These are phyloP conservation scores for Xylariomycetidae sp. DNA, from an alignment of 2,329 filamentous ascomycete species.

Conservation along the genomic window DNA sequence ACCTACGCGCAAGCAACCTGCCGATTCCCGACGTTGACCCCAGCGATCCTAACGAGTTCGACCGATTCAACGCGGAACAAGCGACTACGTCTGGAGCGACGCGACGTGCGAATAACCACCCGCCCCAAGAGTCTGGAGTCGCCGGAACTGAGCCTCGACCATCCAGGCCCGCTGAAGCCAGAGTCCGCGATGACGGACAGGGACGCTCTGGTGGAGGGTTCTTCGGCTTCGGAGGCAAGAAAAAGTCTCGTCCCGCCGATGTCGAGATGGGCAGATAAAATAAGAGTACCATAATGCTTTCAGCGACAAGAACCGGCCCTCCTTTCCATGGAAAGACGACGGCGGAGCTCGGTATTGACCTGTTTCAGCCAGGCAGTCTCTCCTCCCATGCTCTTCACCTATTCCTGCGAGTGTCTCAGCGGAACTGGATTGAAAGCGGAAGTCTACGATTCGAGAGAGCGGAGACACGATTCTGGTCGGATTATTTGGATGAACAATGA, in stretches of 20 bases:
- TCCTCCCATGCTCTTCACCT: too few species aligned
- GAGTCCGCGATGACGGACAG: conserved; percentile 17
- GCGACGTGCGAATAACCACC: conserved; percentile 4
- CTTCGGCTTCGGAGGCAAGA: conserved; percentile 27
- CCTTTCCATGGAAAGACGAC: conserved; percentile 10
- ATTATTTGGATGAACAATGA: too few species aligned
- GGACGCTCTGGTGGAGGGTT: conserved; percentile 17
- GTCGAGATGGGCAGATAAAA: conserved; percentile 18
- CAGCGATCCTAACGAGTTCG: conserved; percentile 47
- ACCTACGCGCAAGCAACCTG: conserved; percentile 40
- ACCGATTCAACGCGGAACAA: conserved; percentile 28
- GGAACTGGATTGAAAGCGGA: too few species aligned
- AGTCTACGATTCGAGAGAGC: too few species aligned
- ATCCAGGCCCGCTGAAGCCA: conserved; percentile 18
- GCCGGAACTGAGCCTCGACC: conserved; percentile 6
- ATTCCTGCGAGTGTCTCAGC: too few species aligned
- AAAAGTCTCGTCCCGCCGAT: conserved; percentile 23
- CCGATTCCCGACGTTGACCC: conserved; percentile 44
- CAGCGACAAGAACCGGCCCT: conserved; percentile 8
- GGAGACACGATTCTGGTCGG: too few species aligned
- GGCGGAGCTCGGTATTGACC: too few species aligned
- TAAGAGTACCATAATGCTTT: too few species aligned
- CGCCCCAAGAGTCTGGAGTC: conserved; percentile 19
- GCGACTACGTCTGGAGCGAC: too few species aligned
- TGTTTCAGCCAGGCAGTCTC: too few species aligned